Evolutionary conservation across 169 alveolate genomes (phyloP), one percentile per base, ranked within the genome.

Genomic region (Babesia ovis): DNA sequence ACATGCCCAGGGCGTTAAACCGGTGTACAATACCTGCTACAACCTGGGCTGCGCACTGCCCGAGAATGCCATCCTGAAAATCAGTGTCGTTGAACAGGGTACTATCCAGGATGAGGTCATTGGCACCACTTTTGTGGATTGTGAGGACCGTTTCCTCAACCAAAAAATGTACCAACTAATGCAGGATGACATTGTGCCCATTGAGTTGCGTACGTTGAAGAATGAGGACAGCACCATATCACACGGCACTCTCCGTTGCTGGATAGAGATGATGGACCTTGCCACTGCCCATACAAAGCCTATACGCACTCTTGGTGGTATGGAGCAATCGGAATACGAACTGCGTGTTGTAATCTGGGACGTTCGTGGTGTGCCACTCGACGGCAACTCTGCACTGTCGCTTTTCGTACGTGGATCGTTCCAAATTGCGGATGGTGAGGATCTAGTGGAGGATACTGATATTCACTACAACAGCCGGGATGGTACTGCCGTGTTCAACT

Each of bases 291-390:
- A 90, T 70, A 83, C 84, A 25, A 91, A 90, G 37, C 97, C 97
- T 16, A 72, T 91, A 0, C 84, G 88, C 35, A 82, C 87, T 23
- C 57, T 94, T 18, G 89, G 94, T 25, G 82, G 92, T 22, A 85
- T 90, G 35, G 96, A 94, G 71, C 94, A 96, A 3, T 93, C 92
- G 32, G 93, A 86, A 45, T 92, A 76, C 60, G 94, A 94, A 66
- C 81, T 94, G 27, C 67, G 97, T 46, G 89, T 91, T 14, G 97
- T 94, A n/a, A 81, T 94, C 31, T 94, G 97, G 97, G 91, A 90
- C 59, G 95, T 92, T 23, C 86, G 82, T 34, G 91, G 89, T 6
- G 93, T 89, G 39, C 92, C 95, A 0, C 53, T 93, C 80, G 95
- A 91, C 67, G 93, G 92, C 35, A 89, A 72, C 58, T 85, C 95